Percentiles rank a stretch among this genome's conserved stretches.
These are phyloP conservation scores for Penicillium sp. DNA, from an alignment of 2,329 filamentous ascomycete genomes.

Conservation along the genomic window DNA sequence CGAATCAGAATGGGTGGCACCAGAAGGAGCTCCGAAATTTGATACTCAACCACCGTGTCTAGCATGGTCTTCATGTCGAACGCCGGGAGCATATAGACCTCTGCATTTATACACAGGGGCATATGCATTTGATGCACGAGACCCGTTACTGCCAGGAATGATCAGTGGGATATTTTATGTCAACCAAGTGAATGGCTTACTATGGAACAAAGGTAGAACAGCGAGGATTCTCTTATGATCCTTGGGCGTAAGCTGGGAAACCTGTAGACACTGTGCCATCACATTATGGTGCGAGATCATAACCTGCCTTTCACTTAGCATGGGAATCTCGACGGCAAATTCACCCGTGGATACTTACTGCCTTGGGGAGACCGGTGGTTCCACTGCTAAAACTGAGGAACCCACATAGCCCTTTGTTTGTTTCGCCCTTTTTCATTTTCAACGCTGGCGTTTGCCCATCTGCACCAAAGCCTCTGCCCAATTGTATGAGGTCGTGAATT, in stretches of 20 bases:
- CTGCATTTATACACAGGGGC: conserved; percentile 63
- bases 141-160: conserved; percentile 49
- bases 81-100: conserved; percentile 63
- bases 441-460: conserved; percentile 49
- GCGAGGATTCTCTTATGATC: conserved; percentile 55
- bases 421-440: conserved; percentile 53
- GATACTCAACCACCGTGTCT: conserved; percentile 51
- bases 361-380: conserved; percentile 53
- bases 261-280: conserved; percentile 62
- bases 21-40: conserved; percentile 57
- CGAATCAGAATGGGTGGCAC: conserved; percentile 64
- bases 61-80: conserved; percentile 65
- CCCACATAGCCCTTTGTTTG: conserved; percentile 57
- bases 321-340: not conserved
- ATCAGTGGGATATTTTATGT: not conserved
- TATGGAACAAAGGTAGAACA: conserved; percentile 63
- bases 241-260: conserved; percentile 53
- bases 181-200: conserved; percentile 6
- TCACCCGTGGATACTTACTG: conserved; percentile 18
- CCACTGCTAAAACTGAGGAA: conserved; percentile 54
- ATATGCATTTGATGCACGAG: conserved; percentile 64
- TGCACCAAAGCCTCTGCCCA: conserved; percentile 36
- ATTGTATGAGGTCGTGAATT: conserved; percentile 32
- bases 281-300: conserved; percentile 58
- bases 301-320: conserved; percentile 28